Base-by-base conservation (phyloP, 2,329 filamentous ascomycete genomes). In the Botrytis deweyae region DNA sequence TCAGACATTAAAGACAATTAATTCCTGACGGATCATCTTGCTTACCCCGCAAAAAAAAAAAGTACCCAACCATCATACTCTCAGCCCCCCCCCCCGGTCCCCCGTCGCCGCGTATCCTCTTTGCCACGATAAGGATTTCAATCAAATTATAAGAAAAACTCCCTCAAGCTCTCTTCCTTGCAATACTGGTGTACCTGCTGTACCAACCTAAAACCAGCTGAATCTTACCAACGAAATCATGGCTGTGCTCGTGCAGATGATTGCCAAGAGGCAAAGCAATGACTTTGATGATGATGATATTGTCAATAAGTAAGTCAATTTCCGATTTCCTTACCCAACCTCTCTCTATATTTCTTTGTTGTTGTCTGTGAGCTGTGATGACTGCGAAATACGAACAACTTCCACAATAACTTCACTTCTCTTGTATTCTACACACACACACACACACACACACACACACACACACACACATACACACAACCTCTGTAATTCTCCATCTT, bases 231-330 rank as follows among this genome's bases (percentile, higher is more conserved):
- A 42, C 42, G 16, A 22, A 65, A 38, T 42, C 49, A 70, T 70
- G 67, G 67, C 67, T 44, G 38, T 70, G 67, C 42, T 61, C 2
- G 8, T 14, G 18, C 36, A 58, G 20, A 8, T 44, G 38, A 61
- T 70, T 33, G 52, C 67, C 67, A 61, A 70, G 52, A 70, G 67
- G 67, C 65, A 67, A 55, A 67, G 22, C 29, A 67, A 55, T 40
- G 3, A 20, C 38, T 58, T 29, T 58, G 36, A 16, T 69, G 9
- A 42, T 42, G 49, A 69, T 33, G 49, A 58, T 42, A 10, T 59
- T 44, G 10, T 44, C 33, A 36, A 42, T 44, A 14, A 29, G 67
- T 69, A 29, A 59, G 67, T 69, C 25, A 18, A 59, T 49, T 66
- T 66, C 44, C 20, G 42, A n/a, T 42, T 22, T 16, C 40, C 40